Evolutionary conservation across 768 basidiomycete genomes (phyloP).

Genomic region (Phylloporus scabripes): DNA sequence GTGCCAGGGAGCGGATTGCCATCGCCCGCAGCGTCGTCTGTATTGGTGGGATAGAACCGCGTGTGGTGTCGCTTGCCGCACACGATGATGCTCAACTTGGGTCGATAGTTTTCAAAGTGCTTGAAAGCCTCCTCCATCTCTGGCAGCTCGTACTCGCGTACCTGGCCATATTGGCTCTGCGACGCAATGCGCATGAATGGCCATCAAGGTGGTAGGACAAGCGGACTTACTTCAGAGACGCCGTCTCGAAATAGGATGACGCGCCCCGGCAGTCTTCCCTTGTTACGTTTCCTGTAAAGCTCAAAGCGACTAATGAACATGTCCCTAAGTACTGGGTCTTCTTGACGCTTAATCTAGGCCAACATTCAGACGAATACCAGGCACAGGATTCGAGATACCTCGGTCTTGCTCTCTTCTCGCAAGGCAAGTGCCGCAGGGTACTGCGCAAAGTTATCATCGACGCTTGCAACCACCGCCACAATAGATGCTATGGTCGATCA

Average conservation of each 20-base stretch:
- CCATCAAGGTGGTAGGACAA: neutral
- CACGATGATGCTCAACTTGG: constrained; percentile 47
- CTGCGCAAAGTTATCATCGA: constrained; percentile 42
- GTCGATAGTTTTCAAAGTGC: constrained; percentile 38
- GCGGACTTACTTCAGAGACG: constrained; percentile 60
- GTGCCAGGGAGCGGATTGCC: constrained; percentile 53
- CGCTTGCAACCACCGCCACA: constrained; percentile 49
- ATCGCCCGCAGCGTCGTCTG: constrained; percentile 33
- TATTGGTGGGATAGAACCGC: constrained; percentile 47
- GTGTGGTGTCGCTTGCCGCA: constrained; percentile 56
- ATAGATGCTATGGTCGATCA: constrained; percentile 35
- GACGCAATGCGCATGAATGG: neutral
- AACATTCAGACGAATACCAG: neutral
- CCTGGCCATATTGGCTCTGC: constrained; percentile 44
- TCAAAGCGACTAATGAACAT: constrained; percentile 47
- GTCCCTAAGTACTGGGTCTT: constrained; percentile 34
- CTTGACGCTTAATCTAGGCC: constrained; percentile 1
- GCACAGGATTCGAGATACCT: constrained; percentile 36
- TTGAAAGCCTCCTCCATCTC: constrained; percentile 37
- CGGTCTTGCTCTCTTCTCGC: constrained; percentile 58
- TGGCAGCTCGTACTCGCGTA: constrained; percentile 39
- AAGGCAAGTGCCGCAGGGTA: constrained; percentile 45
- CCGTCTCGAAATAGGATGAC: constrained; percentile 60
- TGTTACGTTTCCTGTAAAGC: constrained; percentile 33
- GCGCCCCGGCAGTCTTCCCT: constrained; percentile 35